These are phyloP conservation scores for Orobanche coerulescens DNA, from an alignment of 257 asterid species.

Conservation along the genomic window DNA sequence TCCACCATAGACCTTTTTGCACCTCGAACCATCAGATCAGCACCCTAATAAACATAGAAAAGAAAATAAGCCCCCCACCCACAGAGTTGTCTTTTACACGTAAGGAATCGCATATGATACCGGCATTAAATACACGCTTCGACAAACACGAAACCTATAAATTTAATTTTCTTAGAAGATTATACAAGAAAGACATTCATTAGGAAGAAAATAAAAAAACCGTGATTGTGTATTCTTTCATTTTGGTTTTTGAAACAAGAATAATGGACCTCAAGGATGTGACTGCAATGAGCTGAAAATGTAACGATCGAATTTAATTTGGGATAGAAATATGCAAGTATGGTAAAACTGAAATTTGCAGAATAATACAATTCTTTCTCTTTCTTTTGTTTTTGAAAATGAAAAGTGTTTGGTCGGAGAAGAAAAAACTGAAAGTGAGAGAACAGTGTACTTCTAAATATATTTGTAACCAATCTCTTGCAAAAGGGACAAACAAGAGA, in stretches of 20 bases:
- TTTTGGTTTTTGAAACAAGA: neutral
- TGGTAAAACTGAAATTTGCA: too few species aligned
- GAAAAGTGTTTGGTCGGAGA: neutral
- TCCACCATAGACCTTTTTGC: slow-evolving; percentile 73
- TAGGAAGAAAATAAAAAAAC: neutral
- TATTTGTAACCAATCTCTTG: too few species aligned
- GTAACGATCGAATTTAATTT: neutral
- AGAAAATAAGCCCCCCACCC: neutral
- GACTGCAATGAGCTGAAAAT: neutral
- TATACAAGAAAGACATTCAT: neutral
- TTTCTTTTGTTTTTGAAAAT: neutral
- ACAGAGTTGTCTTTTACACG: neutral
- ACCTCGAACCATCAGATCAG: slow-evolving; percentile 68
- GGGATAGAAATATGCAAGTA: too few species aligned
- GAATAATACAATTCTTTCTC: too few species aligned
- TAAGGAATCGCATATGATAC: neutral
- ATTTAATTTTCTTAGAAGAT: neutral
- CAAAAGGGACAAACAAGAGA: too few species aligned
- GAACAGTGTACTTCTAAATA: too few species aligned
- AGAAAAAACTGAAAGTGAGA: neutral
- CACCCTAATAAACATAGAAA: slow-evolving; percentile 41
- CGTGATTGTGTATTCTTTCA: neutral
- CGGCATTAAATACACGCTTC: neutral
- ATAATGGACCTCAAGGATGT: neutral
- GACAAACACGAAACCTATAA: neutral